phyloP scores from a whole-genome alignment of 495 filamentous ascomycete species.

The Aspergillus homomorphus region DNA sequence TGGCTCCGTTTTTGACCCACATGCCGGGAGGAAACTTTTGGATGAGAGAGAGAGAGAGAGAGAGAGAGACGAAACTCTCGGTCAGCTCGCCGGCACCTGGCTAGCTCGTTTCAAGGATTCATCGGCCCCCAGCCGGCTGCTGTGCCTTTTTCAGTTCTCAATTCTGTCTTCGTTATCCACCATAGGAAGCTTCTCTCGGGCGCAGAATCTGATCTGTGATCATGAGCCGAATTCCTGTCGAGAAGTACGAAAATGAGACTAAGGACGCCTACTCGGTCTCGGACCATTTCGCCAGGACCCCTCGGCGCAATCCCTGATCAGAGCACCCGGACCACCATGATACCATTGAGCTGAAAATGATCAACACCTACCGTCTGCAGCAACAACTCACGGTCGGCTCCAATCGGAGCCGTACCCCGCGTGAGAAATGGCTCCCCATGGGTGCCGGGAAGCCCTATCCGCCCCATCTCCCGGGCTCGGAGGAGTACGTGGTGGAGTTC shows the following conservation, averaged over 20 bases:
- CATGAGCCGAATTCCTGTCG: background rate
- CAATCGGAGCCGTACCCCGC: conserved; percentile 22
- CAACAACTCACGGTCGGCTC: conserved; percentile 31
- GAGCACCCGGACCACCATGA: conserved; percentile 10
- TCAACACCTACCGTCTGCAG: conserved; percentile 32
- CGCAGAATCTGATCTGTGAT: background rate
- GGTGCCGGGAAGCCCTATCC: conserved; percentile 41
- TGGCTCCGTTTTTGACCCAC: background rate
- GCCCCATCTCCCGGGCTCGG: conserved; percentile 38
- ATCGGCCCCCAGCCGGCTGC: background rate
- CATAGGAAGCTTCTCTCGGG: background rate
- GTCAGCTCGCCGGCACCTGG: background rate
- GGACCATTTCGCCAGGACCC: conserved; percentile 7
- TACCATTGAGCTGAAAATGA: conserved; percentile 25
- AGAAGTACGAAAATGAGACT: background rate
- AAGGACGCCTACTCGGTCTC: background rate
- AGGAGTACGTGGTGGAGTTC: conserved; percentile 56
- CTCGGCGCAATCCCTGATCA: conserved; percentile 1
- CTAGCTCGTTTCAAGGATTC: background rate
- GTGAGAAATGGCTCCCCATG: conserved; percentile 30
- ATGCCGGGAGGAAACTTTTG: background rate
- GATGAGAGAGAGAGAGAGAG: too few relatives aligned
- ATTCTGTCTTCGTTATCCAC: background rate
- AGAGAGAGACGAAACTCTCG: background rate
- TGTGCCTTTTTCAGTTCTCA: background rate